A percentile compares a stretch with the other conserved stretches of the same genome.
phyloP scores from a whole-genome alignment of 106 monocot species.

The Phalaenopsis equestris region DNA sequence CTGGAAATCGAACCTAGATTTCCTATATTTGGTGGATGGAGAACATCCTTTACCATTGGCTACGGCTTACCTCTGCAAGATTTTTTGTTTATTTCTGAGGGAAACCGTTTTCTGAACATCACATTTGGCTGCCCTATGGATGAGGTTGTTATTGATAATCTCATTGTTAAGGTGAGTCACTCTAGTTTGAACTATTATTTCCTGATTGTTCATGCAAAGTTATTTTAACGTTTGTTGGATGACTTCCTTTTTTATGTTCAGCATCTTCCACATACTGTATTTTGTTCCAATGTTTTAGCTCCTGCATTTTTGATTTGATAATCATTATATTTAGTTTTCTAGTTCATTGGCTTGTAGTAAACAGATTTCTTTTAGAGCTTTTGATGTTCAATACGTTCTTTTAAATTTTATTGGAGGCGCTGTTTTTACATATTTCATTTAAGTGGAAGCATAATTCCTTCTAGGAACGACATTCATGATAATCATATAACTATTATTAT shows the following conservation, averaged over 20 bases:
- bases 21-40: constrained; percentile 98
- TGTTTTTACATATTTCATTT: background rate
- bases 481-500: background rate
- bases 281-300: background rate
- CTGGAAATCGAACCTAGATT: constrained; percentile 87
- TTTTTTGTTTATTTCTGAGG: constrained; percentile 70
- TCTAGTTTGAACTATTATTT: background rate
- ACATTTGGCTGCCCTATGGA: constrained; percentile 80
- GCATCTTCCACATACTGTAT: background rate
- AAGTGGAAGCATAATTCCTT: background rate
- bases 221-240: background rate
- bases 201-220: background rate
- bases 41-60: constrained; percentile 86
- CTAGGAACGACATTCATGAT: background rate
- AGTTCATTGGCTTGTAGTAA: background rate
- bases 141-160: constrained; percentile 70
- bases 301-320: constrained; percentile 2
- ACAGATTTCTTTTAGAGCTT: background rate
- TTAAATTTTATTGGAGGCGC: background rate
- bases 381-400: background rate
- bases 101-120: constrained; percentile 76
- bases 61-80: constrained; percentile 83
- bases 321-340: background rate
- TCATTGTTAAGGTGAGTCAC: constrained; percentile 73
- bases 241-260: background rate